Evolutionary conservation across 768 basidiomycete species (phyloP).

Genomic region (Mycena leptocephala): DNA sequence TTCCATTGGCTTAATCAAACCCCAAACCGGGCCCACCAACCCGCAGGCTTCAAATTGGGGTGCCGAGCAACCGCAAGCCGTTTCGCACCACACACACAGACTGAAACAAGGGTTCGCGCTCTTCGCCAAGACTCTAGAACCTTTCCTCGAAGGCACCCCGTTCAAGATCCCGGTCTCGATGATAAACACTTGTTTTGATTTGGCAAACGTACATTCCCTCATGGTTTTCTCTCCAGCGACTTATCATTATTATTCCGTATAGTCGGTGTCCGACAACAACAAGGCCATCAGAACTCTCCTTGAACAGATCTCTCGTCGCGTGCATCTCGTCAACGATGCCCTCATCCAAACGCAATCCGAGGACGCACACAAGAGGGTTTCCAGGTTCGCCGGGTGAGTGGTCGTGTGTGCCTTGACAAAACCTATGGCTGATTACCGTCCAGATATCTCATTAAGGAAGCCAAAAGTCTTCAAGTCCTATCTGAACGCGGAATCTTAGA

Average conservation of each 20-base stretch:
- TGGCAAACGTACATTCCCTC: slow-evolving; percentile 25
- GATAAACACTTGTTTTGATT: slow-evolving; percentile 27
- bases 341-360: neutral
- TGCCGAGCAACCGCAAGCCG: no score
- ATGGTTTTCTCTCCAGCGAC: no score
- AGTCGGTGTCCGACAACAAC: neutral
- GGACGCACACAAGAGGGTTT: neutral
- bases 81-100: no score
- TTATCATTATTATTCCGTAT: no score
- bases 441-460: neutral
- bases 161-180: no score
- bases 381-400: neutral
- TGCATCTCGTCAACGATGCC: neutral
- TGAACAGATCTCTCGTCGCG: neutral
- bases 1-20: no score
- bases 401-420: neutral
- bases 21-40: no score
- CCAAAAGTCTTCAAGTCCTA: neutral
- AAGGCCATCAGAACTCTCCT: neutral
- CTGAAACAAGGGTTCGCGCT: no score
- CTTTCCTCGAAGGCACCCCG: no score
- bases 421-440: neutral
- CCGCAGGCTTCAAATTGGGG: no score
- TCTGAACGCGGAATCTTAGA: neutral
- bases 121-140: no score